These are phyloP conservation scores for Diplodia seriata DNA, from an alignment of 2,329 filamentous ascomycete species.

Conservation along the genomic window DNA sequence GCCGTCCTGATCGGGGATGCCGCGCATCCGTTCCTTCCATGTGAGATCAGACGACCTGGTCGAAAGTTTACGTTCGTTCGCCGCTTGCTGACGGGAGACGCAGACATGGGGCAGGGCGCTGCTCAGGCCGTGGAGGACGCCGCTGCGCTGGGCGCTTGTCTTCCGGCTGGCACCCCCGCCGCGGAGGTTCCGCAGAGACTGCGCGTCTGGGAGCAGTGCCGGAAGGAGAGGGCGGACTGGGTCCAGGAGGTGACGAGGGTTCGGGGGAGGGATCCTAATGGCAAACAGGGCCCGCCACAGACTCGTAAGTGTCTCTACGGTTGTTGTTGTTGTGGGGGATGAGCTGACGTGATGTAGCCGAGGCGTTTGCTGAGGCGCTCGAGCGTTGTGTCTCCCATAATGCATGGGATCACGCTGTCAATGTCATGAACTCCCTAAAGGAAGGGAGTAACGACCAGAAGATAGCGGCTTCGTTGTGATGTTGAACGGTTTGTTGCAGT, in stretches of 20 bases:
- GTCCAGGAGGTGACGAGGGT: slow-evolving; percentile 66
- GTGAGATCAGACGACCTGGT: slow-evolving; percentile 44
- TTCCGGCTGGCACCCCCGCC: not conserved
- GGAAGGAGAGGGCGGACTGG: slow-evolving; percentile 63
- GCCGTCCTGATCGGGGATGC: slow-evolving; percentile 70
- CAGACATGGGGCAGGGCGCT: slow-evolving; percentile 67
- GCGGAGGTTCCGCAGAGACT: slow-evolving; percentile 54
- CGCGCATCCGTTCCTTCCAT: slow-evolving; percentile 71
- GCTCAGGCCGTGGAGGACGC: slow-evolving; percentile 72
- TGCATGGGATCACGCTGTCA: slow-evolving; percentile 12
- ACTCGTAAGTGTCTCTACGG: slow-evolving; percentile 36
- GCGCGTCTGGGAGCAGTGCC: slow-evolving; percentile 64
- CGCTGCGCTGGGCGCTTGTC: slow-evolving; percentile 63
- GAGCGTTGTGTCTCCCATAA: slow-evolving; percentile 2
- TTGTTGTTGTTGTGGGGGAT: fast-evolving
- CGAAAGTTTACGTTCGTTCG: not conserved
- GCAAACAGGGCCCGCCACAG: slow-evolving; percentile 39
- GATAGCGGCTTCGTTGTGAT: not conserved
- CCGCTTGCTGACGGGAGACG: not conserved
- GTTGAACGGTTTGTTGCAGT: not conserved
- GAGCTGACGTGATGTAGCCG: not conserved
- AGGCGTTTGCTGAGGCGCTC: not conserved
- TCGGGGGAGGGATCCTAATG: slow-evolving; percentile 57
- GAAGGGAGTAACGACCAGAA: not conserved
- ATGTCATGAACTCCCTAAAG: not conserved